Percentiles rank a stretch among this genome's conserved stretches.
Conservation (phyloP, 106 monocot species). For the Acorus calamus region DNA sequence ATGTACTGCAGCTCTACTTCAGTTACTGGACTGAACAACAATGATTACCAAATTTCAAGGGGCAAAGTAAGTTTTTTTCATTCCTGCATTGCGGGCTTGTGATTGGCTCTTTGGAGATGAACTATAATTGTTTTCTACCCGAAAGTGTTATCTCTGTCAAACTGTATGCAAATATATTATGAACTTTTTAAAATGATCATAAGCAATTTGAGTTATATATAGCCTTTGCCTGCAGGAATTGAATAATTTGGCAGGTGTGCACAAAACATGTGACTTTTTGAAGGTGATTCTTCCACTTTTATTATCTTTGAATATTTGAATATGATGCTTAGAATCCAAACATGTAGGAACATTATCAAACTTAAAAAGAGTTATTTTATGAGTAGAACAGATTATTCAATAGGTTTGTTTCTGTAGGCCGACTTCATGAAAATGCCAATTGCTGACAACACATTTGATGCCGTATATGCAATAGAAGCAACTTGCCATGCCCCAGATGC, state of each 20-base stretch:
- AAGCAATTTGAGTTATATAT: not conserved
- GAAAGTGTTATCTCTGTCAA: too few relatives aligned
- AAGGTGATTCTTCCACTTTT: constrained; percentile 36
- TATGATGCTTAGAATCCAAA: too few relatives aligned
- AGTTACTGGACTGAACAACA: constrained; percentile 90
- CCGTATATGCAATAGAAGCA: constrained; percentile 94
- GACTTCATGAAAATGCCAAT: constrained; percentile 99
- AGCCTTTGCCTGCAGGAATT: constrained; percentile 44
- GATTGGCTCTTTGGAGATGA: not conserved
- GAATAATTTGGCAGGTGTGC: constrained; percentile 49
- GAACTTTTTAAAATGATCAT: not conserved
- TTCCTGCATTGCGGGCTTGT: not conserved
- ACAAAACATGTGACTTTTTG: constrained; percentile 58
- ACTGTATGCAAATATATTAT: not conserved
- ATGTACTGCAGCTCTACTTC: constrained; percentile 56
- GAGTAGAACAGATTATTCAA: not conserved
- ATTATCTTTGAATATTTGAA: not conserved
- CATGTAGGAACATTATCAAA: too few relatives aligned
- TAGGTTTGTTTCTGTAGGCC: constrained; percentile 38
- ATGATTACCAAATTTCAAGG: constrained; percentile 90
- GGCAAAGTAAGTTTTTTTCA: constrained; percentile 38
- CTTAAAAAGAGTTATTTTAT: too few relatives aligned
- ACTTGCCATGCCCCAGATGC: constrained; percentile 97
- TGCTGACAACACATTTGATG: constrained; percentile 68
- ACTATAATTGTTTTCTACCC: too few relatives aligned